Base-by-base conservation (phyloP, 352 stramenopile species). In the Globisporangium abappressorium region DNA sequence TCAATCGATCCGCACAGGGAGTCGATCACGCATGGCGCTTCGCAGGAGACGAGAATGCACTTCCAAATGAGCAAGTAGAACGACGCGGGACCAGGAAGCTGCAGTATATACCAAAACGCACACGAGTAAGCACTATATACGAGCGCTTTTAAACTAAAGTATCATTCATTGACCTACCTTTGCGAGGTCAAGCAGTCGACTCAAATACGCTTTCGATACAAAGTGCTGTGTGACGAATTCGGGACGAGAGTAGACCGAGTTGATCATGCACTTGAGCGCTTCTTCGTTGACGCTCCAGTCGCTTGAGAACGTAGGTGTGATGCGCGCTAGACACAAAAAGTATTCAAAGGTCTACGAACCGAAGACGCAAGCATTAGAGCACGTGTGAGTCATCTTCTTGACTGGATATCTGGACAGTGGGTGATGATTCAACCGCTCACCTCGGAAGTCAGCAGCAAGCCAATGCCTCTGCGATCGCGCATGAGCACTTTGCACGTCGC, bases 191-290 rank as follows among this genome's bases (percentile, higher is more conserved):
- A 89, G 43, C 22, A 89, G 33, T 1, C 76, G 75, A 43, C 49
- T 58, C 9, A 64, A 24, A 38, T 79, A 79, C 0, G 47, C 54
- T 3, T 75, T 66, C 2, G 62, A 11, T 11, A 85, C 33, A 28
- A 80, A 65, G 41, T 65, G 60, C 55, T 78, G 66, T 11, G 60
- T 63, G 26, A 91, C 74, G 54, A 92, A 92, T 6, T 86, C 77
- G 6, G 79, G 80, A 7, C 84, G 73, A 30, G 70, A 82, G 65
- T 85, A 89, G 9, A 91, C 73, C 26, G 76, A 87, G 57, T 92
- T 92, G 61, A 92, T 82, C 53, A 76, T 70, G 71, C 84, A 92
- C 66, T 89, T 92, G 57, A 92, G 64, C 30, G 79, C 74, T 72
- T 89, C 84, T 71, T 87, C 82, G 7, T 66, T 72, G 5, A 77